Conservation (phyloP, 208 protist species). For the Jaenimonas drosophilae region DNA sequence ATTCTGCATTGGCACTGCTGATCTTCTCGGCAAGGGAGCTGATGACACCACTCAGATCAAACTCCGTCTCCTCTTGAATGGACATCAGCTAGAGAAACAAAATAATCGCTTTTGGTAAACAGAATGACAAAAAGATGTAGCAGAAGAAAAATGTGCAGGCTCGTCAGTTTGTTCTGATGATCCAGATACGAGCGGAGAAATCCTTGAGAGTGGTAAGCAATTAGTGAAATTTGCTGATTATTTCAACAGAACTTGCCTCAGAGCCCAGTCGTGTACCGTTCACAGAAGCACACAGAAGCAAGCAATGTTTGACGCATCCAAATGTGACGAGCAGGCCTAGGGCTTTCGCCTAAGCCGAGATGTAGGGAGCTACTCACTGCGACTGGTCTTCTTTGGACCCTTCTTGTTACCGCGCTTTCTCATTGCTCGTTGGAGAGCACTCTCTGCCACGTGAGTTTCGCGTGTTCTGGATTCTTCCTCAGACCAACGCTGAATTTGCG, state of each 20-base stretch:
- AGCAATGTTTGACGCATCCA: not conserved
- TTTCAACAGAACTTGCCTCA: not conserved
- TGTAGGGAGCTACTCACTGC: not conserved
- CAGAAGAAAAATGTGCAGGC: not conserved
- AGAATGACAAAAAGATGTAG: not conserved
- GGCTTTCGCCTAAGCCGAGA: not conserved
- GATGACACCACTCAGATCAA: not conserved
- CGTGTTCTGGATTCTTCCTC: conserved; percentile 18
- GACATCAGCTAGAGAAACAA: not conserved
- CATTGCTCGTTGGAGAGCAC: conserved; percentile 30
- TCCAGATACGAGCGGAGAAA: not conserved
- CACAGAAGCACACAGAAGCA: not conserved
- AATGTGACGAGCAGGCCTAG: not conserved
- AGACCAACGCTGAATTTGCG: conserved; percentile 31
- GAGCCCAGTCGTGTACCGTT: not conserved
- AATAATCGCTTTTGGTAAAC: not conserved
- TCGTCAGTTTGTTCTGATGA: not conserved
- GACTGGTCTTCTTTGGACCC: not conserved
- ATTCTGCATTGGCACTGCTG: not conserved
- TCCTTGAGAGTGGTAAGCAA: not conserved
- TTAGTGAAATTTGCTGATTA: not conserved
- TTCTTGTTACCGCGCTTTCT: conserved; percentile 7
- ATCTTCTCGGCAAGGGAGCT: not conserved
- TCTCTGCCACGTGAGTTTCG: conserved; percentile 20
- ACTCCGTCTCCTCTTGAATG: not conserved